A percentile compares a stretch with the other conserved stretches of the same genome.
Conservation (phyloP, 2,329 filamentous ascomycete species). For the Penicillium sp. region DNA sequence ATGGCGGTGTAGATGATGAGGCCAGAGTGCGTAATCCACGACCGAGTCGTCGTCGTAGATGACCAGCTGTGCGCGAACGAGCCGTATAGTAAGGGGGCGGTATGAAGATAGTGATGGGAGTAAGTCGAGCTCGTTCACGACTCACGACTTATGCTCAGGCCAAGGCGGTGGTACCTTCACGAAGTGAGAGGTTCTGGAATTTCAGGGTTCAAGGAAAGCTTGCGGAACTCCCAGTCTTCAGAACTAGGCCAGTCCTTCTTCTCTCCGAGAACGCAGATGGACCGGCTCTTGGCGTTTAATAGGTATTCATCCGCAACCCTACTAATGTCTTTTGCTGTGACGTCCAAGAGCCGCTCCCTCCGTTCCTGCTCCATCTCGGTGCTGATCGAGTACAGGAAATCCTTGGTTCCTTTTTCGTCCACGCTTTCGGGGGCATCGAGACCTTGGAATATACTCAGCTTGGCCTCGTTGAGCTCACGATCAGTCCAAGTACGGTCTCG, state of each 20-base stretch:
- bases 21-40: background rate
- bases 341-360: constrained; percentile 84
- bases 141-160: constrained; percentile 21
- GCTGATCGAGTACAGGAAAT: constrained; percentile 83
- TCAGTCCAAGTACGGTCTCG: constrained; percentile 79
- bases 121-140: background rate
- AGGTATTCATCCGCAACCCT: constrained; percentile 82
- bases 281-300: constrained; percentile 67
- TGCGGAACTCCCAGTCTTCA: constrained; percentile 75
- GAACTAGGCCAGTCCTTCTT: constrained; percentile 73
- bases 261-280: constrained; percentile 78
- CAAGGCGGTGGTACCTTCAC: constrained; percentile 29
- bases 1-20: constrained; percentile 10
- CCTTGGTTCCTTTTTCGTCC: constrained; percentile 82
- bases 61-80: background rate
- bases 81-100: background rate
- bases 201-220: constrained; percentile 66
- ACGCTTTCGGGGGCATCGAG: constrained; percentile 89
- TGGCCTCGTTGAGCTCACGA: constrained; percentile 91
- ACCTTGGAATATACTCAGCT: constrained; percentile 89
- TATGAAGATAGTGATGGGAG: background rate
- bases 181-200: constrained; percentile 16
- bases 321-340: constrained; percentile 78
- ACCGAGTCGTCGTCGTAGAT: background rate
- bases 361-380: constrained; percentile 87